These are phyloP conservation scores for Mucor irregularis DNA, from an alignment of 371 early-diverging fungal species.

Conservation along the genomic window DNA sequence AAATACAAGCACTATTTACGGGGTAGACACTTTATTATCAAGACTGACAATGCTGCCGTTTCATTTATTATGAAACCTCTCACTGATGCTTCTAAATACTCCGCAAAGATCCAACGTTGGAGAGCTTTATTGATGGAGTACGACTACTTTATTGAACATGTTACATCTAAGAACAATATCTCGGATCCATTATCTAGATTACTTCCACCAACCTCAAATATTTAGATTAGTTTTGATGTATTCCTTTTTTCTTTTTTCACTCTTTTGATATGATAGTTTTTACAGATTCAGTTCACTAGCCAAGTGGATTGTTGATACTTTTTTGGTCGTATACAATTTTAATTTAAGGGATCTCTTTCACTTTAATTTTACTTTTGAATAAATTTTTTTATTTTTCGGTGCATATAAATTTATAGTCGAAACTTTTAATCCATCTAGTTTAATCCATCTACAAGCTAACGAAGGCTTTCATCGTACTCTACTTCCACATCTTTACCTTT, in stretches of 20 bases:
- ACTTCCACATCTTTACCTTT: too few relatives aligned
- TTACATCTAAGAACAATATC: conserved; percentile 23
- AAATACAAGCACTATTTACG: conserved; percentile 35
- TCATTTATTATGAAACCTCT: conserved; percentile 5
- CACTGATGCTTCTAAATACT: background rate
- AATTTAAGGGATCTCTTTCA: too few relatives aligned
- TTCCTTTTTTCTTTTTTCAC: background rate
- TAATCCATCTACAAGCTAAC: too few relatives aligned
- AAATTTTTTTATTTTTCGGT: too few relatives aligned
- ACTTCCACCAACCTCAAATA: too few relatives aligned
- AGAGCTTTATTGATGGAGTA: conserved; percentile 24
- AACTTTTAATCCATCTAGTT: too few relatives aligned
- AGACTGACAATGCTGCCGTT: conserved; percentile 33
- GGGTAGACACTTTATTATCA: conserved; percentile 25
- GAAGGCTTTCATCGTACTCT: too few relatives aligned
- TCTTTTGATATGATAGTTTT: background rate
- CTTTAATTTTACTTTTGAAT: too few relatives aligned
- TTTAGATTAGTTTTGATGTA: too few relatives aligned
- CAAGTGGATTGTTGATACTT: too few relatives aligned
- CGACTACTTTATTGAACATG: conserved; percentile 20
- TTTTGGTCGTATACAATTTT: too few relatives aligned
- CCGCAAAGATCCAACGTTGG: conserved; percentile 19
- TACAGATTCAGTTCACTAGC: background rate
- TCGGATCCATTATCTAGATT: conserved; percentile 31
- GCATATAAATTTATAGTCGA: too few relatives aligned